Evolutionary conservation across 768 basidiomycete genomes (phyloP), one percentile per base, ranked within the genome.

Genomic region (Tulasnella sp.): DNA sequence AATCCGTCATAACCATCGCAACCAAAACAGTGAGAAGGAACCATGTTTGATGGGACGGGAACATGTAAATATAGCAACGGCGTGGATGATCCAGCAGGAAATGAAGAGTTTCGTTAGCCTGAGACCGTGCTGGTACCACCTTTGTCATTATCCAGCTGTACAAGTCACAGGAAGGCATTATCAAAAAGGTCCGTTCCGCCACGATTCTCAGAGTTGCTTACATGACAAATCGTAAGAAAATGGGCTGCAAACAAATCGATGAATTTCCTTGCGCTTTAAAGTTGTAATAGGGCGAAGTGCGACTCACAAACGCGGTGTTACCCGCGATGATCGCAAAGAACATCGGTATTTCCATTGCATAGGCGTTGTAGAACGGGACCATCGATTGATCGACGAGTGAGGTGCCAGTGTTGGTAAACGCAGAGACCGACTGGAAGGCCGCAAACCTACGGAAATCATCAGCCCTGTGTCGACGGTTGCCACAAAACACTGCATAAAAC

Each of bases 61-160:
- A 95, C 8, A 95, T 78, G 69, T 92, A 88, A 10, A 91, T 80
- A 67, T 87, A 94, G 70, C 92, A 95, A 63, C 77, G 81, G 10
- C 95, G 82, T 11, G 95, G 95, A 68, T 97, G 95, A 66, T 97
- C 92, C 8, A 99, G 79, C 7, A 99, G 80, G 69, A 98, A 99
- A 58, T 84, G 85, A 1, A 96, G 74, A 0, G 91, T 90, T 71
- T 94, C 90, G 49, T 81, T 73, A 0, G 82, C 66, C 0, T 82
- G 79, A 13, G 89, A 90, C 0, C 70, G 66, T 1, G 65, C 66
- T 4, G 83, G 81, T 21, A 85, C 77, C 4, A 80, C 45, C 68
- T 86, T 88, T 10, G 80, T 76, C 38, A 85, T 65, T 3, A 70
- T 71, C 91, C 91, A 97, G 60, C 92, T 97, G 68, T 15, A 38